Conservation (phyloP, 495 filamentous ascomycete genomes). For the Trichoderma parareesei region DNA sequence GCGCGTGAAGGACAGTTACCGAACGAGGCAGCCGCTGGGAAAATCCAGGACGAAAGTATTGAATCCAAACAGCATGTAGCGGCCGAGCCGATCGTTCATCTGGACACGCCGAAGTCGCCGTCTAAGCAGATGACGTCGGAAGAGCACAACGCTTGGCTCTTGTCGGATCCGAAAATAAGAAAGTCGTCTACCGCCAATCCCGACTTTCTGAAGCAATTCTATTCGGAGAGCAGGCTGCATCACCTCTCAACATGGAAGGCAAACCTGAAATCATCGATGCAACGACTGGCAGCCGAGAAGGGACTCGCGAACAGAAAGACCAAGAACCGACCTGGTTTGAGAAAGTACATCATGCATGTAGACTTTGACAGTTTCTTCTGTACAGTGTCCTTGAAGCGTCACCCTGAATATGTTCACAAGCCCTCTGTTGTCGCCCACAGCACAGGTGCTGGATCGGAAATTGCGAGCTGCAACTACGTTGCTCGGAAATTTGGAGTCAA, state of each 20-base stretch:
- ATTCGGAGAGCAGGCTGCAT: conserved; percentile 86
- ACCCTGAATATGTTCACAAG: conserved; percentile 67
- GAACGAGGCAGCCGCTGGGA: background rate
- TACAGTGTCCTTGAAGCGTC: conserved; percentile 73
- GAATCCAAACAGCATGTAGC: background rate
- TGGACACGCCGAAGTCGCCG: background rate
- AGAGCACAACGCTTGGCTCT: conserved; percentile 76
- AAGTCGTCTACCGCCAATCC: conserved; percentile 84
- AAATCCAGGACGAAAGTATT: background rate
- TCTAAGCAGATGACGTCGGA: conserved; percentile 62
- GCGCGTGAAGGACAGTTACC: background rate
- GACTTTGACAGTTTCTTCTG: conserved; percentile 99
- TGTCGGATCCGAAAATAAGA: conserved; percentile 72
- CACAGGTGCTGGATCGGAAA: conserved; percentile 76
- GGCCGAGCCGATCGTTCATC: background rate
- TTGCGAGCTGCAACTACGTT: conserved; percentile 93
- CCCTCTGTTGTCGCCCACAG: conserved; percentile 88
- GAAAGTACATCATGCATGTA: conserved; percentile 86
- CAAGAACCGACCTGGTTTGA: conserved; percentile 44
- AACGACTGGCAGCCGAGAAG: conserved; percentile 62
- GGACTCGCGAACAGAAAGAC: conserved; percentile 28
- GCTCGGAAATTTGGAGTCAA: conserved; percentile 79
- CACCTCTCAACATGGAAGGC: conserved; percentile 95
- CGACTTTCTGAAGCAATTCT: conserved; percentile 87
- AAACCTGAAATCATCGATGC: conserved; percentile 78